phyloP scores from a whole-genome alignment of 352 stramenopile species.

The Phytophthora niederhauseri region DNA sequence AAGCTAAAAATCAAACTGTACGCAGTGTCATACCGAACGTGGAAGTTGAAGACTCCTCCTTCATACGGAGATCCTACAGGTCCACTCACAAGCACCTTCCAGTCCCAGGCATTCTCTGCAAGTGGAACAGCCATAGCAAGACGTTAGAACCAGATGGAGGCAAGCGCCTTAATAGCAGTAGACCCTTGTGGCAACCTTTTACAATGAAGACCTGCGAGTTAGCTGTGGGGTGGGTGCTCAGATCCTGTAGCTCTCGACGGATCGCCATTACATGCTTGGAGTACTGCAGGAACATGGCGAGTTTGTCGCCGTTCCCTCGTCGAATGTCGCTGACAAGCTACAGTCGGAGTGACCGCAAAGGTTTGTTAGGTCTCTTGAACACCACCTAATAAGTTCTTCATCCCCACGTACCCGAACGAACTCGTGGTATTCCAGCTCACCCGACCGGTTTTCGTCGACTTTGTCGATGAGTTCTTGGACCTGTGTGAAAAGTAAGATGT shows the following conservation, averaged over 20 bases:
- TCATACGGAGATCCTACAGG: conserved; percentile 53
- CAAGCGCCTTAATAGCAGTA: too few relatives aligned
- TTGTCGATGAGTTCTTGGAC: conserved; percentile 71
- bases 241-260: conserved; percentile 47
- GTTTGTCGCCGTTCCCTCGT: conserved; percentile 60
- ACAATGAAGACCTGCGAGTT: conserved; percentile 36
- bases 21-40: conserved; percentile 32
- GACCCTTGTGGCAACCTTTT: conserved; percentile 38
- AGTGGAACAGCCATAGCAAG: too few relatives aligned
- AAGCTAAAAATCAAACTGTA: background rate
- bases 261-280: conserved; percentile 65
- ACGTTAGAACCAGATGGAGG: too few relatives aligned
- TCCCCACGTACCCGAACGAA: conserved; percentile 57
- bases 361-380: background rate
- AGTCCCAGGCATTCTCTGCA: conserved; percentile 62
- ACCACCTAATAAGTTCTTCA: background rate
- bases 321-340: conserved; percentile 74
- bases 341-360: background rate
- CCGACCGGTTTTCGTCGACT: conserved; percentile 74
- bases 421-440: conserved; percentile 68
- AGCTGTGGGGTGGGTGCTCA: conserved; percentile 37
- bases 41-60: conserved; percentile 50
- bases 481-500: conserved; percentile 18
- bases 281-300: conserved; percentile 67
- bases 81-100: conserved; percentile 41